Conservation (phyloP, 306 rosid species). For the Gastrolobium bilobum region DNA sequence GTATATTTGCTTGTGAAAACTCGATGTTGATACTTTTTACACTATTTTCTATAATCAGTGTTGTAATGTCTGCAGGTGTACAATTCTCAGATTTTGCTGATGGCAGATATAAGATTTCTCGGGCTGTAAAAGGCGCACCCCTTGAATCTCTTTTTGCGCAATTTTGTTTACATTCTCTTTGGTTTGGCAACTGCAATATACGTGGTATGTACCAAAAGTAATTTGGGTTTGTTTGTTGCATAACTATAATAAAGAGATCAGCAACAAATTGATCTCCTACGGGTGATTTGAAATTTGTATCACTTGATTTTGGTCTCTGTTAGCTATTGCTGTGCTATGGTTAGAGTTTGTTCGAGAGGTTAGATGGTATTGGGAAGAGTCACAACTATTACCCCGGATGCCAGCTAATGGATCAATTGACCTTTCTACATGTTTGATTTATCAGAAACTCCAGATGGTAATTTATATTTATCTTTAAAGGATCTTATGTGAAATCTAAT, state of each 20-base stretch:
- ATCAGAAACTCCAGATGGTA: constrained; percentile 97
- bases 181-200: constrained; percentile 96
- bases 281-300: constrained; percentile 45
- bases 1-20: constrained; percentile 34
- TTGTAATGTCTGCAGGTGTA: constrained; percentile 58
- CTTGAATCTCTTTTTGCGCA: constrained; percentile 84
- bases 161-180: constrained; percentile 89
- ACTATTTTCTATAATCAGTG: constrained; percentile 41
- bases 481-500: constrained; percentile 44
- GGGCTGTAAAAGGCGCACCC: constrained; percentile 88
- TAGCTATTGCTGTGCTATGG: constrained; percentile 93
- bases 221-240: constrained; percentile 48
- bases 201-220: constrained; percentile 70
- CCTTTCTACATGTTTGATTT: constrained; percentile 86
- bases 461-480: constrained; percentile 45
- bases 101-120: constrained; percentile 68
- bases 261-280: constrained; percentile 27
- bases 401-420: constrained; percentile 76
- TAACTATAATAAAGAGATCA: constrained; percentile 33
- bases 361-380: constrained; percentile 99
- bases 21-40: constrained; percentile 23
- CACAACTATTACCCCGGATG: constrained; percentile 90
- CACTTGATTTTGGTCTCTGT: constrained; percentile 45
- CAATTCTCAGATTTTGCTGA: constrained; percentile 57
- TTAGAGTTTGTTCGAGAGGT: constrained; percentile 96